Percentiles rank a stretch among this genome's conserved stretches.
phyloP scores from a whole-genome alignment of 2,329 filamentous ascomycete genomes.

The Claviceps sp. region DNA sequence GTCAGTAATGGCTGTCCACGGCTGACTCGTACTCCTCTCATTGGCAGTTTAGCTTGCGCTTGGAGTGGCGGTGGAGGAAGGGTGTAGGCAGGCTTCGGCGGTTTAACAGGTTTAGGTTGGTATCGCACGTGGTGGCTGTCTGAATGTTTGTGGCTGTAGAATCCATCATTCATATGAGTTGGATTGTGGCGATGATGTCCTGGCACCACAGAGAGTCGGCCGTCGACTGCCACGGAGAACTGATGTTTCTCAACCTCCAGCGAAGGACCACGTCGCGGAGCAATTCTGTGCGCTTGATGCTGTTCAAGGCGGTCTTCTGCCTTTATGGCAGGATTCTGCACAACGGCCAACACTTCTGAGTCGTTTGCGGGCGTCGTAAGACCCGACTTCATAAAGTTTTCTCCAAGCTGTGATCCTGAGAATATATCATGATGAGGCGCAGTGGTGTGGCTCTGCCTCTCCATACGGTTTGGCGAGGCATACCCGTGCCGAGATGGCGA shows the following conservation, averaged over 20 bases:
- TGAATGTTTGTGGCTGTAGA: constrained; percentile 13
- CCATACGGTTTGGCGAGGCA: constrained; percentile 9
- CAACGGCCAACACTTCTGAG: constrained; percentile 6
- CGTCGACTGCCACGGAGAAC: constrained; percentile 3
- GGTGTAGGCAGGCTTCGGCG: constrained; percentile 8
- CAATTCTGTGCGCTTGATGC: neutral
- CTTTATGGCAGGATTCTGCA: constrained; percentile 5
- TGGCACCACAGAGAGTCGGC: constrained; percentile 19
- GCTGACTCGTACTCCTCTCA: constrained; percentile 17
- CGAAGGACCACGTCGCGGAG: neutral
- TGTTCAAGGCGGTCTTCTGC: neutral
- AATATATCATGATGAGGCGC: constrained; percentile 16
- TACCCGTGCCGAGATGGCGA: constrained; percentile 4
- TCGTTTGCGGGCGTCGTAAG: constrained; percentile 24
- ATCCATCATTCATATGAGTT: constrained; percentile 20
- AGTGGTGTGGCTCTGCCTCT: neutral
- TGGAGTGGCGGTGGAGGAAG: constrained; percentile 10
- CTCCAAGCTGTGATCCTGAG: constrained; percentile 24
- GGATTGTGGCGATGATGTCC: constrained; percentile 13
- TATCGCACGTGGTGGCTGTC: constrained; percentile 10
- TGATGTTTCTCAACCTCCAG: constrained; percentile 1
- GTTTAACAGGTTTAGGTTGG: constrained; percentile 9
- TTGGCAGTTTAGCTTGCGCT: constrained; percentile 22
- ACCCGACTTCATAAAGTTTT: constrained; percentile 26
- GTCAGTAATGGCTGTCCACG: constrained; percentile 1